These are phyloP conservation scores for Amoebophrya sp. DNA, from an alignment of 169 alveolate species.

Conservation along the genomic window DNA sequence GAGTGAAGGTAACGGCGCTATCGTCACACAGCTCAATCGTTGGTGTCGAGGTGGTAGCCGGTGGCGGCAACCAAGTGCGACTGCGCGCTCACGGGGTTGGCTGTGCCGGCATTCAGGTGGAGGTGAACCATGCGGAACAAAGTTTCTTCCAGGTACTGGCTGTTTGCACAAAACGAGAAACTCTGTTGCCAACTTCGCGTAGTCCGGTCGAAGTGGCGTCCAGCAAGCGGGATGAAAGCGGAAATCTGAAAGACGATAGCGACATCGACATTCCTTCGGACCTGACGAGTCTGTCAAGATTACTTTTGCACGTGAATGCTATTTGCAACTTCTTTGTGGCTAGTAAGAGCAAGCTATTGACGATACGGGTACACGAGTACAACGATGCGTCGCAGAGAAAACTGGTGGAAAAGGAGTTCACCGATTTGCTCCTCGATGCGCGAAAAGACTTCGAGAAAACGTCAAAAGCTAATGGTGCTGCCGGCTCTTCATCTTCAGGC, in stretches of 20 bases:
- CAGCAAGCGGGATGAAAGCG: too few relatives aligned
- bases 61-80: background rate
- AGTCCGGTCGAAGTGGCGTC: background rate
- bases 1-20: background rate
- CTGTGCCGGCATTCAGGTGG: background rate
- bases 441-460: background rate
- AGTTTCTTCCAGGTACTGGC: background rate
- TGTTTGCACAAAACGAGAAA: background rate
- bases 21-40: slow-evolving; percentile 1
- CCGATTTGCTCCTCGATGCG: background rate
- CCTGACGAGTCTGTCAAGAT: too few relatives aligned
- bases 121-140: background rate
- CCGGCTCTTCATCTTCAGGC: too few relatives aligned
- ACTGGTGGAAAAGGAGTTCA: background rate
- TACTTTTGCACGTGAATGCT: background rate
- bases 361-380: background rate
- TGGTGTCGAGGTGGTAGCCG: background rate
- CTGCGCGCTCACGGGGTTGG: background rate
- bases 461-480: background rate
- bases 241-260: too few relatives aligned
- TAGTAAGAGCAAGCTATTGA: background rate
- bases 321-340: background rate
- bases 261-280: too few relatives aligned
- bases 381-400: background rate
- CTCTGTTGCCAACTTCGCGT: background rate